A percentile compares a stretch with the other conserved stretches of the same genome.
Conservation (phyloP, 306 rosid species). For the Astragalus glycyphyllos region DNA sequence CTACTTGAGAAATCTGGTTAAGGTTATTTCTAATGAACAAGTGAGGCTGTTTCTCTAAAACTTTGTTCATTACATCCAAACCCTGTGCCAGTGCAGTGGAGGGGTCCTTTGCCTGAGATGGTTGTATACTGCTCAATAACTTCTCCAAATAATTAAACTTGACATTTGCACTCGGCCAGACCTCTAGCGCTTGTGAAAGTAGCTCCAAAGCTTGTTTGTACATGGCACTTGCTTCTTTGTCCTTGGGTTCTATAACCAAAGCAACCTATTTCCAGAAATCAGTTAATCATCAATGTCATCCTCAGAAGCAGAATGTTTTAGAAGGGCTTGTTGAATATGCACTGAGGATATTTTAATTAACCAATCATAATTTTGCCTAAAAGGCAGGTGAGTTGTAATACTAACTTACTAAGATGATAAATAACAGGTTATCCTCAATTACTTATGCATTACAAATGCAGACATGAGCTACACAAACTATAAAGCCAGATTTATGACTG, state of each 20-base stretch:
- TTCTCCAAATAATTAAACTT: conserved; percentile 95
- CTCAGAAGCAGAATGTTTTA: conserved; percentile 2
- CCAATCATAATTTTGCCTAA: conserved; percentile 16
- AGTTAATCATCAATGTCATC: conserved; percentile 27
- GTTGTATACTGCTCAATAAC: conserved; percentile 95
- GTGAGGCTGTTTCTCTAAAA: conserved; percentile 97
- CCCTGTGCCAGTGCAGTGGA: conserved; percentile 99
- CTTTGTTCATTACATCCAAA: conserved; percentile 99
- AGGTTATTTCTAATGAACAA: conserved; percentile 90
- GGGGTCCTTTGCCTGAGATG: conserved; percentile 98
- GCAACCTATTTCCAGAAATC: conserved; percentile 76
- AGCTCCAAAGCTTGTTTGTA: conserved; percentile 97
- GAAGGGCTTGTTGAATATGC: conserved; percentile 10
- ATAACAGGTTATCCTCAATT: conserved; percentile 35
- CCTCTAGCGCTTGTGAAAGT: conserved; percentile 96
- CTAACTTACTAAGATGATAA: conserved; percentile 7
- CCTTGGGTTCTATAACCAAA: conserved; percentile 97
- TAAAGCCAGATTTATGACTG: conserved; percentile 7
- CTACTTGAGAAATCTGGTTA: conserved; percentile 96
- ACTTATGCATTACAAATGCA: background rate
- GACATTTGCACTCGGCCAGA: conserved; percentile 98
- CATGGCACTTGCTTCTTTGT: conserved; percentile 92
- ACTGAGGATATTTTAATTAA: conserved; percentile 26
- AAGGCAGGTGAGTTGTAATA: conserved; percentile 18
- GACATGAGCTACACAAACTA: conserved; percentile 13